A percentile compares a stretch with the other conserved stretches of the same genome.
phyloP scores from a whole-genome alignment of 768 basidiomycete species.

The Tylopilus intermedius region DNA sequence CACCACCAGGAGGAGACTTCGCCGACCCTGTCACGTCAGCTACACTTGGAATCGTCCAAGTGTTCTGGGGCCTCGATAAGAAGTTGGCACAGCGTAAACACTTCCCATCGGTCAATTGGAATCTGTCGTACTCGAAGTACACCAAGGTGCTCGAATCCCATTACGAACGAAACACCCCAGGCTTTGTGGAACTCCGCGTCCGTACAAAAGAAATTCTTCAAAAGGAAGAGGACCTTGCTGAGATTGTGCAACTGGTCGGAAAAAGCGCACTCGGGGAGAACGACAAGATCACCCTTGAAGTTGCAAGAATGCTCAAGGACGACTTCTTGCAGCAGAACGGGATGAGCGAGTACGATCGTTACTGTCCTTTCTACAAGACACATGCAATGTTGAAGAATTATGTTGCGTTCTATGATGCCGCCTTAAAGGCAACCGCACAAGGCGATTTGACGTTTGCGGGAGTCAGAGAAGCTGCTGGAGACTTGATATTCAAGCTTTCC shows the following conservation, averaged over 20 bases:
- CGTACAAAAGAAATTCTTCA: conserved; percentile 96
- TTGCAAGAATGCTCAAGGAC: conserved; percentile 95
- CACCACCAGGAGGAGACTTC: conserved; percentile 98
- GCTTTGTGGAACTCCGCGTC: conserved; percentile 90
- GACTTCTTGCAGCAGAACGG: conserved; percentile 98
- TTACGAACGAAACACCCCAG: conserved; percentile 86
- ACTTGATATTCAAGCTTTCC: conserved; percentile 94
- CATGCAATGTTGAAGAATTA: conserved; percentile 93
- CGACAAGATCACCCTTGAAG: conserved; percentile 98
- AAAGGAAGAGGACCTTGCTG: conserved; percentile 97
- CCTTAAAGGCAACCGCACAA: conserved; percentile 77
- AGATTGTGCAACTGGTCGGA: conserved; percentile 99
- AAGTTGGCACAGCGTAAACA: conserved; percentile 98
- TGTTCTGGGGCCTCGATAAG: conserved; percentile 99
- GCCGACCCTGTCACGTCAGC: conserved; percentile 98
- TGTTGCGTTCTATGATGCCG: conserved; percentile 89
- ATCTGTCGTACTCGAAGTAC: conserved; percentile 98
- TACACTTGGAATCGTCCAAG: conserved; percentile 97
- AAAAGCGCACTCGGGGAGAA: conserved; percentile 95
- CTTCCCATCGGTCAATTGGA: conserved; percentile 99
- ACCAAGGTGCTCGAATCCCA: conserved; percentile 88
- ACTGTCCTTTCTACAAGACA: conserved; percentile 99
- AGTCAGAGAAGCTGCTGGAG: conserved; percentile 81
- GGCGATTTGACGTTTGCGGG: conserved; percentile 79
- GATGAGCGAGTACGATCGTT: conserved; percentile 96